phyloP scores from a whole-genome alignment of 306 rosid species.

The Vigna trinervia region DNA sequence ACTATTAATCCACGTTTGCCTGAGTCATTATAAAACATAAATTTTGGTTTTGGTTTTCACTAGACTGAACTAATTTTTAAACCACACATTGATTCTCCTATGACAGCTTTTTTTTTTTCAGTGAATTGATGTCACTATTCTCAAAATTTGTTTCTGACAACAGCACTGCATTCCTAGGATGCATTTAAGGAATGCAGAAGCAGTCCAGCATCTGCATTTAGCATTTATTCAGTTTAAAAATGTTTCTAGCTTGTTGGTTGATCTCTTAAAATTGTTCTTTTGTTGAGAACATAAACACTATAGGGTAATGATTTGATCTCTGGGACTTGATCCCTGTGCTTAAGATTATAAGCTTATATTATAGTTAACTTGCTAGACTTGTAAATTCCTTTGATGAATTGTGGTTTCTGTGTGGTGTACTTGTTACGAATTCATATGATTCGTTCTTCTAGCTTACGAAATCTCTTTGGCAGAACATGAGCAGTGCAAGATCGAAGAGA shows the following conservation, averaged over 20 bases:
- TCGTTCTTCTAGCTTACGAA: conserved; percentile 35
- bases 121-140: neutral
- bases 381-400: conserved; percentile 6
- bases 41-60: neutral
- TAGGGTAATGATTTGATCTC: neutral
- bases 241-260: neutral
- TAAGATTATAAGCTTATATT: neutral
- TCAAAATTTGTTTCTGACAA: neutral
- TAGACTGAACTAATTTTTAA: neutral
- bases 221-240: conserved; percentile 7
- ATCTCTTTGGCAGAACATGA: conserved; percentile 69
- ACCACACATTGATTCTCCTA: neutral
- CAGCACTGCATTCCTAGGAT: neutral
- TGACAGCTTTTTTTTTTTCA: neutral
- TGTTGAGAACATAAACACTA: neutral
- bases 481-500: conserved; percentile 86
- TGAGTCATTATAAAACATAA: neutral
- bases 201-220: conserved; percentile 1
- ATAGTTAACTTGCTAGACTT: neutral
- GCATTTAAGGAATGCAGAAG: neutral
- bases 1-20: neutral
- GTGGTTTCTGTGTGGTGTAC: conserved; percentile 1
- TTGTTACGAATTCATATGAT: neutral
- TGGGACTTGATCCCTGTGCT: neutral
- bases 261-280: neutral